Percentiles rank a stretch among this genome's conserved stretches.
Evolutionary conservation across 148 eudicot species (phyloP).

Genomic region (Amaranthus hypochondriacus): DNA sequence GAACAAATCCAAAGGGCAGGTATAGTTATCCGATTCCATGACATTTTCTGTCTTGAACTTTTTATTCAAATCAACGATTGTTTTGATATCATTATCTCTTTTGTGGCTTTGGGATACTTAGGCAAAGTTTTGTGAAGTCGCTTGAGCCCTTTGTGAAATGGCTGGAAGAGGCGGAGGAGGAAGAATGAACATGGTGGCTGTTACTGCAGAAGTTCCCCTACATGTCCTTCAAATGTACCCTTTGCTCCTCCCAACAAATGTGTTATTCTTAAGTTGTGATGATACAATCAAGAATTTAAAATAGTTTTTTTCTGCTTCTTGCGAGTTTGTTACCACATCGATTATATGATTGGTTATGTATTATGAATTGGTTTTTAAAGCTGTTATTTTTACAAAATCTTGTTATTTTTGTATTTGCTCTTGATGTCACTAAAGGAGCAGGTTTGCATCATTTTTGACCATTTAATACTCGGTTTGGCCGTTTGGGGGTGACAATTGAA

Average conservation of each 20-base stretch:
- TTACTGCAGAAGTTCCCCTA: slow-evolving; percentile 11
- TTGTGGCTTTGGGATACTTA: slow-evolving; percentile 16
- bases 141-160: slow-evolving; percentile 93
- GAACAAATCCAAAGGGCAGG: slow-evolving; percentile 94
- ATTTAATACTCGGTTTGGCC: too few species aligned
- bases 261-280: background rate
- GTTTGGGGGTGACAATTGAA: too few species aligned
- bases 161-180: slow-evolving; percentile 99
- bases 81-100: background rate
- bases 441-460: too few species aligned
- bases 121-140: slow-evolving; percentile 86
- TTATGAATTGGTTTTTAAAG: too few species aligned
- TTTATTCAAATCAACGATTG: background rate
- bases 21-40: slow-evolving; percentile 19
- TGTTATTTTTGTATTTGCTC: too few species aligned
- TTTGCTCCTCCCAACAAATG: background rate
- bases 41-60: background rate
- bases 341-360: too few species aligned
- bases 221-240: slow-evolving; percentile 9
- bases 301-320: too few species aligned
- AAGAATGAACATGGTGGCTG: slow-evolving; percentile 40
- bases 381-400: too few species aligned
- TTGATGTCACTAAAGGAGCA: too few species aligned
- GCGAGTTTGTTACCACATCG: too few species aligned
- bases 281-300: too few species aligned